A percentile compares a stretch with the other conserved stretches of the same genome.
Conservation (phyloP, 257 asterid genomes). For the Ophiorrhiza pumila region DNA sequence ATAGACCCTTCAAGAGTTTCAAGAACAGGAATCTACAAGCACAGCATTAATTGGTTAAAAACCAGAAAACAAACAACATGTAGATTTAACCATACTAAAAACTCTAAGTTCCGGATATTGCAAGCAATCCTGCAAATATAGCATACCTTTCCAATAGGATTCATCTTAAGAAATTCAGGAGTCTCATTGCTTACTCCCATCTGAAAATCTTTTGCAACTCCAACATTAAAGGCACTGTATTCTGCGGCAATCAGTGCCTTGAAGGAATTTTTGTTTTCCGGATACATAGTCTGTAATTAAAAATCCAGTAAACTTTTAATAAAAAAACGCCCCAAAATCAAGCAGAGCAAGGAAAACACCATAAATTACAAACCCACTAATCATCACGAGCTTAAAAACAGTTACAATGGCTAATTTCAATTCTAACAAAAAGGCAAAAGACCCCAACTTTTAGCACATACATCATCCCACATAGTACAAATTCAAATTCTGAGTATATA, state of each 20-base stretch:
- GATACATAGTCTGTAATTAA: conserved; percentile 61
- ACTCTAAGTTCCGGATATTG: too few species aligned
- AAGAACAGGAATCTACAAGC: conserved; percentile 71
- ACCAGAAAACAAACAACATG: neutral
- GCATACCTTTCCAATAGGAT: conserved; percentile 82
- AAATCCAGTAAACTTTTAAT: neutral
- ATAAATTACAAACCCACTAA: neutral
- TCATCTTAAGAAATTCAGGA: conserved; percentile 79
- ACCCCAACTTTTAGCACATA: neutral
- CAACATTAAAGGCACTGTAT: conserved; percentile 55
- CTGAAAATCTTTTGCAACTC: conserved; percentile 49
- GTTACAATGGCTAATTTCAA: too few species aligned
- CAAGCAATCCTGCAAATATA: neutral
- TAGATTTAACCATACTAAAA: neutral
- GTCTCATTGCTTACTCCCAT: conserved; percentile 76
- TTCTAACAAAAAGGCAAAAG: too few species aligned
- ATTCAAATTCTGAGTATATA: neutral
- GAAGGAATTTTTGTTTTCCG: conserved; percentile 49
- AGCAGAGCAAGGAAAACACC: neutral
- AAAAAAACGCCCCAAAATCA: neutral
- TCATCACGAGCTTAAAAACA: neutral
- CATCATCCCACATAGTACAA: neutral
- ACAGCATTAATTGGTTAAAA: conserved; percentile 4
- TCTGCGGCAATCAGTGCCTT: conserved; percentile 66
- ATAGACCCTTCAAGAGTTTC: conserved; percentile 85